Evolutionary conservation across 345 rosid genomes (phyloP).

Genomic region (Ceriops decandra): DNA sequence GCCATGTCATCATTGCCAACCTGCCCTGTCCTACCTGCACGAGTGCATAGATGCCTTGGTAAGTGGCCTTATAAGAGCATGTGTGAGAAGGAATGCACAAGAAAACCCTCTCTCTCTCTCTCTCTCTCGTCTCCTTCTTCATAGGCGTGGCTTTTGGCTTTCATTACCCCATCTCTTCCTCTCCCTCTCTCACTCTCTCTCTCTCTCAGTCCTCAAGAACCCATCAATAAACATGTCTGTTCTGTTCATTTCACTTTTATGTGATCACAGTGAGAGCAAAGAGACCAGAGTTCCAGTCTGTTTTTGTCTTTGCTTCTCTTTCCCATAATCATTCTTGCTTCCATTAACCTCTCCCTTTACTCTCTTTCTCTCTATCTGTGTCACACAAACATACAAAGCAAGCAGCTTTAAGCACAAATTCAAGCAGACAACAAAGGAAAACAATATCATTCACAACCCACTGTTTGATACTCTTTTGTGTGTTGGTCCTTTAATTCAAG

Average conservation of each 20-base stretch:
- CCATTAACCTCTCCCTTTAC: constrained; percentile 19
- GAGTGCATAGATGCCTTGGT: constrained; percentile 1
- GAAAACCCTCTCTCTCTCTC: constrained; percentile 8
- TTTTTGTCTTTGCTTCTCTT: constrained; percentile 24
- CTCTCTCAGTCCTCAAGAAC: constrained; percentile 25
- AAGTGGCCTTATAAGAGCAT: constrained; percentile 31
- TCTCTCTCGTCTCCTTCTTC: constrained; percentile 23
- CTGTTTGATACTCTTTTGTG: constrained; percentile 23
- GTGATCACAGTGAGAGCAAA: constrained; percentile 1
- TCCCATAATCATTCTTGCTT: constrained; percentile 25
- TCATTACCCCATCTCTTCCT: constrained; percentile 29
- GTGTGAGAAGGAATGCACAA: constrained; percentile 8
- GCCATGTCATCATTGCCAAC: constrained; percentile 34
- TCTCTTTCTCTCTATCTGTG: not conserved
- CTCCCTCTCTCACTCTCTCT: constrained; percentile 1
- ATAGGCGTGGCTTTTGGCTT: constrained; percentile 57
- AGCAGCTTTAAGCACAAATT: constrained; percentile 31
- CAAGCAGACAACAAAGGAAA: constrained; percentile 30
- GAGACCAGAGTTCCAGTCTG: constrained; percentile 24
- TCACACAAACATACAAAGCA: too few relatives aligned
- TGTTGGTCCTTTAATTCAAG: too few relatives aligned
- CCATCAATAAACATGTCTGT: constrained; percentile 42
- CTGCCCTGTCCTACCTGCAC: constrained; percentile 29
- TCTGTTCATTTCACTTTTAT: constrained; percentile 20
- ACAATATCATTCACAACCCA: constrained; percentile 30